Base-by-base conservation (phyloP, 306 rosid genomes). In the Boehmeria nivea region DNA sequence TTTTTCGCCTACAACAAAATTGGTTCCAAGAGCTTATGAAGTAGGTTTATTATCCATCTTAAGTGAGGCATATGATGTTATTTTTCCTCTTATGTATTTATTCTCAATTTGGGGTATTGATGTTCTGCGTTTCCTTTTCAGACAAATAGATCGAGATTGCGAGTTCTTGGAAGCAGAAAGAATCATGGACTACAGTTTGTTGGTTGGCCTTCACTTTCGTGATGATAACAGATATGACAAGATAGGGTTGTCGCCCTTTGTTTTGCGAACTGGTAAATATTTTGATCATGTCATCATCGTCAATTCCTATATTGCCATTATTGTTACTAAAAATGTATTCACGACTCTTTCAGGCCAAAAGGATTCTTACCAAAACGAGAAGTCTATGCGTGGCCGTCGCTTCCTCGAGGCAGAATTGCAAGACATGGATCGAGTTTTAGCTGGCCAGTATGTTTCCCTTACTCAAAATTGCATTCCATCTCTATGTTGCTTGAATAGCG, bases 181-280 rank as follows among this genome's bases (percentile, higher is more conserved):
- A 70, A 93, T 93, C 59, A 93, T 93, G 99, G 99, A 93, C 79
- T 93, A 93, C 67, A 93, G 99, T 77, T 88, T 93, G 56, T 61
- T 93, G 65, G 89, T 93, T 53, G 99, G 99, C 27, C 81, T 93
- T 68, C 99, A 93, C 61, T 88, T 93, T 49, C 94, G 94, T 2
- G 89, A 88, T 34, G 88, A 86, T 51, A 85, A 72, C 49, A 75
- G 69, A 16, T 79, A 69, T 31, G 99, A 87, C 58, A 83, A 93
- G 63, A 85, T 88, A 79, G 95, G 94, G 27, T 17, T 88, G 60
- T 93, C 96, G 4, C 99, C 96, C 2, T 87, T 84, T 76, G 68
- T 83, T 23, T 48, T 93, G 67, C 94, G 96, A 33, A 74, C 89
- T 37, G 99, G 99, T 93, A 85, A 57, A n/a, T 4, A 40, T n/a